phyloP scores from a whole-genome alignment of 805 yeast genomes.

The Dipodascopsis uninucleata region DNA sequence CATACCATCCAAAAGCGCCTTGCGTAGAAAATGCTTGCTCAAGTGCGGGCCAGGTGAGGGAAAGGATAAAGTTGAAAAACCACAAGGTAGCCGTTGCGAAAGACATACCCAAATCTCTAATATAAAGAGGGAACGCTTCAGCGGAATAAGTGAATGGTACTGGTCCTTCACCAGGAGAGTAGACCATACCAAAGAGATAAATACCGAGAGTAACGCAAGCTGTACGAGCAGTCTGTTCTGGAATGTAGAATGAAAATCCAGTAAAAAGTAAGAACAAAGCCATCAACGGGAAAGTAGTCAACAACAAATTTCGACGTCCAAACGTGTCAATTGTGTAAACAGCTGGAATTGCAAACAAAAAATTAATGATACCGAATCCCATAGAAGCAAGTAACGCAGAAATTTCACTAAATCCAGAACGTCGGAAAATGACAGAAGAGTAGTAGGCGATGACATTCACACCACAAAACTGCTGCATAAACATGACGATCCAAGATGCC shows the following conservation, averaged over 20 bases:
- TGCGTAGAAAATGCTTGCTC: constrained; percentile 63
- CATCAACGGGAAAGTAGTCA: constrained; percentile 59
- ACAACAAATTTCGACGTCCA: constrained; percentile 63
- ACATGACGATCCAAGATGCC: constrained; percentile 79
- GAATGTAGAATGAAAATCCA: constrained; percentile 67
- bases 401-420: constrained; percentile 60
- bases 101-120: constrained; percentile 78
- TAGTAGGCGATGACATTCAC: constrained; percentile 84
- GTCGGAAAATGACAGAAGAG: constrained; percentile 69
- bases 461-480: constrained; percentile 90
- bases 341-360: constrained; percentile 79
- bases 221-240: constrained; percentile 47
- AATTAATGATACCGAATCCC: constrained; percentile 82
- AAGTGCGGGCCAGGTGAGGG: constrained; percentile 78
- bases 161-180: constrained; percentile 84
- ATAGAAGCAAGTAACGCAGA: constrained; percentile 73
- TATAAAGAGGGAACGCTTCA: constrained; percentile 74
- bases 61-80: constrained; percentile 55
- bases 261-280: constrained; percentile 49
- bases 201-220: constrained; percentile 71
- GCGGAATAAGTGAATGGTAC: constrained; percentile 88
- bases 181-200: constrained; percentile 66
- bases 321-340: constrained; percentile 71
- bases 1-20: constrained; percentile 88
- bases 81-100: constrained; percentile 62